Conservation (phyloP, 805 yeast genomes). For the Wickerhamiella brachini region DNA sequence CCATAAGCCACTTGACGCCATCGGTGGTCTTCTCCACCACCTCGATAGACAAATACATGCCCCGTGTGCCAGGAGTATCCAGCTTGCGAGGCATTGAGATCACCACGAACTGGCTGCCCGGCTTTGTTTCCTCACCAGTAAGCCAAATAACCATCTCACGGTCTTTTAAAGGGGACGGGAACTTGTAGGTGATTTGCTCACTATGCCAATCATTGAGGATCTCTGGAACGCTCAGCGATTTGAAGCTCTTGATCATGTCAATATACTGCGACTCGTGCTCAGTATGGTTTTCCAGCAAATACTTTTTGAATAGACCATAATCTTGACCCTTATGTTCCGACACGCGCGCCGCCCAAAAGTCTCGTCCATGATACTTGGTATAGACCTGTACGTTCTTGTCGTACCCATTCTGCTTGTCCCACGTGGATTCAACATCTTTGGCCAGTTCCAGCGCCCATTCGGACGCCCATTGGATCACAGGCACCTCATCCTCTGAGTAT, state of each 20-base stretch:
- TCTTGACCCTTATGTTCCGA: slow-evolving; percentile 22
- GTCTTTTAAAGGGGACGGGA: slow-evolving; percentile 24
- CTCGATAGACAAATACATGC: slow-evolving; percentile 26
- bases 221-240: slow-evolving; percentile 14
- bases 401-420: slow-evolving; percentile 15
- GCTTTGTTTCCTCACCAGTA: slow-evolving; percentile 19
- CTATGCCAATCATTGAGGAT: slow-evolving; percentile 17
- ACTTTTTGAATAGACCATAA: slow-evolving; percentile 20
- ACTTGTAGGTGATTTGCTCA: slow-evolving; percentile 20
- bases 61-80: slow-evolving; percentile 16
- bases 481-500: slow-evolving; percentile 14
- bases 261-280: slow-evolving; percentile 28
- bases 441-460: slow-evolving; percentile 13
- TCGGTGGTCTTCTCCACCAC: slow-evolving; percentile 16
- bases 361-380: slow-evolving; percentile 15
- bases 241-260: slow-evolving; percentile 19
- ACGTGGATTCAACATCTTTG: slow-evolving; percentile 8
- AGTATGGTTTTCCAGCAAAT: slow-evolving; percentile 26
- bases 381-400: slow-evolving; percentile 15
- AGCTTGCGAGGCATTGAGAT: slow-evolving; percentile 24
- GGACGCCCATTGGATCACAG: slow-evolving; percentile 13
- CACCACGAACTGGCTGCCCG: slow-evolving; percentile 22
- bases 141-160: slow-evolving; percentile 28
- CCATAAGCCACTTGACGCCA: slow-evolving; percentile 27
- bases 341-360: slow-evolving; percentile 28